Evolutionary conservation across 192 early-diverging fungal species (phyloP), one percentile per base, ranked within the genome.

Genomic region (Thamnidium elegans): DNA sequence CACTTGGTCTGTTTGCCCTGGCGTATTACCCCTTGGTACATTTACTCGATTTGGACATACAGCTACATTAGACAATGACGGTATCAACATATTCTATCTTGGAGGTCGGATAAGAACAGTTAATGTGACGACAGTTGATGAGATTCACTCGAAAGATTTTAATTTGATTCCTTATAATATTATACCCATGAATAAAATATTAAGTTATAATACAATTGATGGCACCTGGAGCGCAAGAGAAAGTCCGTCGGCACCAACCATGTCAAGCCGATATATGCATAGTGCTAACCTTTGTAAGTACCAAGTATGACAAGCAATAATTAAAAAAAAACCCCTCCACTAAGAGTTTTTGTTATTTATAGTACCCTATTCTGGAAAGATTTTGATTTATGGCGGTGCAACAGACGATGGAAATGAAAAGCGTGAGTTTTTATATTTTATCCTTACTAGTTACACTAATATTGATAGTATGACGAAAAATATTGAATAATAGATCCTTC

Each of bases 361-460:
- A 56, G 55, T 56, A 32, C 55, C 55, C 14, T 32, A 30, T 56
- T 34, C 55, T 56, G 55, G 32, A 6, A 31, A 34, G 31, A 56
- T 56, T 17, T 56, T 56, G 32, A 56, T 56, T 32, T 56, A 56
- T 9, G 55, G 55, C 17, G 55, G 55, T 19, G 32, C 55, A 36
- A 39, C 55, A 26, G 55, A 11, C 17, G 31, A 56, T 34, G 55
- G 31, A 32, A 17, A 31, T 15, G 8, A 32, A 36, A 56, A 20
- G 14, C 14, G 55, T 56, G 15, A 34, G 54, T 17, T 23, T 39
- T 39, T 55, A 2, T 39, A 19, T 55, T 55, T 36, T 55, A 34
- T 32, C 7, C 19, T 11, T 56, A 31, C 2, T n/a, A 31, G 32
- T 19, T 48, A 48, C 19, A 48, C n/a, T 10, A 1, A 48, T 39